A percentile compares a stretch with the other conserved stretches of the same genome.
Evolutionary conservation across 2,329 filamentous ascomycete species (phyloP).

Genomic region (Alternaria rosae): DNA sequence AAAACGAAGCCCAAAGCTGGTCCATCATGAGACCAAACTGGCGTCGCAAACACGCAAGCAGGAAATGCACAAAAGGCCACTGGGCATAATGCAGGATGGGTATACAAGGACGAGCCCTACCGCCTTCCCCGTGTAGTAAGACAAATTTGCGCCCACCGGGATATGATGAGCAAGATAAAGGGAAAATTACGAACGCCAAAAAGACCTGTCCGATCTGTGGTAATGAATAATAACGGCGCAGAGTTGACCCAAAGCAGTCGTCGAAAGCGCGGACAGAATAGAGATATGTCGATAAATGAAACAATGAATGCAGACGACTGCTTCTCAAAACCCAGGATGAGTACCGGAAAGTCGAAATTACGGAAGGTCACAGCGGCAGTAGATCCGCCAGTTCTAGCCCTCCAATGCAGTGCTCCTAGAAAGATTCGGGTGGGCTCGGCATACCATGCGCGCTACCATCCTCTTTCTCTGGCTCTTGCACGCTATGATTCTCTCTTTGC

Average conservation of each 20-base stretch:
- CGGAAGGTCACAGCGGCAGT: neutral
- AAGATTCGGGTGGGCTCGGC: slow-evolving; percentile 84
- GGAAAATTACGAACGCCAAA: neutral
- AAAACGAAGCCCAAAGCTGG: slow-evolving; percentile 14
- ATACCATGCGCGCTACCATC: slow-evolving; percentile 73
- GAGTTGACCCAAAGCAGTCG: neutral
- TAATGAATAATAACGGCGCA: neutral
- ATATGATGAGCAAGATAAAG: neutral
- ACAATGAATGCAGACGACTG: slow-evolving; percentile 13
- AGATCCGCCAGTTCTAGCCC: neutral
- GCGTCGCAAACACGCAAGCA: neutral
- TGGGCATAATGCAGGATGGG: slow-evolving; percentile 36
- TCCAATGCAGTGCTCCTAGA: slow-evolving; percentile 19
- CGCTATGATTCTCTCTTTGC: slow-evolving; percentile 66
- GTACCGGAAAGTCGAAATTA: slow-evolving; percentile 8
- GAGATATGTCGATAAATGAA: slow-evolving; percentile 19
- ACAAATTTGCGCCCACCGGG: slow-evolving; percentile 16
- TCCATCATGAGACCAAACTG: slow-evolving; percentile 4
- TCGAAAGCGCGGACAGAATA: slow-evolving; percentile 4
- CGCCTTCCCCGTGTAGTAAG: slow-evolving; percentile 23
- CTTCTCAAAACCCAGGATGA: neutral
- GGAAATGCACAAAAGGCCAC: slow-evolving; percentile 10
- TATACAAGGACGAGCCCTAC: slow-evolving; percentile 44
- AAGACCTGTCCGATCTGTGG: neutral
- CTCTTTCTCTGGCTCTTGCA: slow-evolving; percentile 70